Conservation (phyloP, 768 basidiomycete genomes). For the Mycena polygramma region DNA sequence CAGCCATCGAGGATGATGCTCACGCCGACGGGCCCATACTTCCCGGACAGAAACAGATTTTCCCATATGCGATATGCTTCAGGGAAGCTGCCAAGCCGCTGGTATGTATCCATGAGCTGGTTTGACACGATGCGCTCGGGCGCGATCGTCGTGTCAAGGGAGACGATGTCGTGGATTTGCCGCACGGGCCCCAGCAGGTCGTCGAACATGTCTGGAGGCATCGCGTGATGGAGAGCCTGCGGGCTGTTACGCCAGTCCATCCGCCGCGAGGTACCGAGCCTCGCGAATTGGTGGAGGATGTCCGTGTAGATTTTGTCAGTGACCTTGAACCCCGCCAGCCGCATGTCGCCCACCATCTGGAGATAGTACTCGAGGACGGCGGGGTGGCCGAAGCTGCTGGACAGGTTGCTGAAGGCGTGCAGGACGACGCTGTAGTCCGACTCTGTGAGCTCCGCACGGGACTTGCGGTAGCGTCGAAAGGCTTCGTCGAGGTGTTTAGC, state of each 20-base stretch:
- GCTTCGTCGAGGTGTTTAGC: slow-evolving; percentile 69
- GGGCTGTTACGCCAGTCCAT: slow-evolving; percentile 14
- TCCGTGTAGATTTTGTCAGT: slow-evolving; percentile 75
- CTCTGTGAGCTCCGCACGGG: slow-evolving; percentile 61
- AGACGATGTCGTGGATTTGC: slow-evolving; percentile 51
- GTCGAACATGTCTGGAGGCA: slow-evolving; percentile 16
- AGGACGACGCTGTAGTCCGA: slow-evolving; percentile 76
- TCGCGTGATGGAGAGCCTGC: neutral
- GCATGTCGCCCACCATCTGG: slow-evolving; percentile 87
- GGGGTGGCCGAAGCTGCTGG: slow-evolving; percentile 52
- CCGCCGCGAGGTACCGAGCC: slow-evolving; percentile 48
- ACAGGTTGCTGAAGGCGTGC: slow-evolving; percentile 70
- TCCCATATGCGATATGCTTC: slow-evolving; percentile 89
- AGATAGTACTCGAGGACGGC: slow-evolving; percentile 65
- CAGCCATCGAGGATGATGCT: slow-evolving; percentile 91
- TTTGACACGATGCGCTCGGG: slow-evolving; percentile 79
- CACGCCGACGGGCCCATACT: slow-evolving; percentile 73
- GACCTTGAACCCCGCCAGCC: slow-evolving; percentile 67
- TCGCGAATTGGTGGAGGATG: slow-evolving; percentile 69
- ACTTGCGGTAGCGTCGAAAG: slow-evolving; percentile 68
- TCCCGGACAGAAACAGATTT: slow-evolving; percentile 69
- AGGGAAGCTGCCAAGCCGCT: slow-evolving; percentile 76
- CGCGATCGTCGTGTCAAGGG: slow-evolving; percentile 63
- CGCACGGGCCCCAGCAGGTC: slow-evolving; percentile 29
- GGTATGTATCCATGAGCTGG: slow-evolving; percentile 91